phyloP scores from a whole-genome alignment of 2,329 filamentous ascomycete genomes.

The Cyanodermella asteris region DNA sequence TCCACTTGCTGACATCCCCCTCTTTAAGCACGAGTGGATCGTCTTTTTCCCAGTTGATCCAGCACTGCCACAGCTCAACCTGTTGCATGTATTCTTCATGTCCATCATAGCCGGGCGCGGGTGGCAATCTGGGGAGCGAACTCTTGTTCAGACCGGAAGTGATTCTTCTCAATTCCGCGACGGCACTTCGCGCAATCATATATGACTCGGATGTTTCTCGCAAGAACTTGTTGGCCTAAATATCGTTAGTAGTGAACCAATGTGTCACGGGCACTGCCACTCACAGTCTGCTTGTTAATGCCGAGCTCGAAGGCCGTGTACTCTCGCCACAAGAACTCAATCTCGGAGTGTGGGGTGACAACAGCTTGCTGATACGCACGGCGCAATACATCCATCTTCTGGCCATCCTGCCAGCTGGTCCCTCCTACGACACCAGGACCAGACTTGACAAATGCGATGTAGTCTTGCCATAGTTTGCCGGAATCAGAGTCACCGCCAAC shows the following conservation, averaged over 20 bases:
- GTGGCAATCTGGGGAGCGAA: slow-evolving; percentile 61
- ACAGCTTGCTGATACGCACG: slow-evolving; percentile 87
- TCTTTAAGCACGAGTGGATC: slow-evolving; percentile 71
- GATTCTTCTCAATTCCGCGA: slow-evolving; percentile 76
- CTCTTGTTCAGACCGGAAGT: slow-evolving; percentile 54
- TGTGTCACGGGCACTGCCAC: slow-evolving; percentile 11
- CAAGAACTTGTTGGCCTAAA: slow-evolving; percentile 76
- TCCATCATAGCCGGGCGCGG: slow-evolving; percentile 67
- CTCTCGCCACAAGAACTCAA: slow-evolving; percentile 83
- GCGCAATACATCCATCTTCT: slow-evolving; percentile 87
- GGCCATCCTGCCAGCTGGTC: slow-evolving; percentile 81
- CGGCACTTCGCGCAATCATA: slow-evolving; percentile 85
- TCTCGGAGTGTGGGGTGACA: slow-evolving; percentile 60
- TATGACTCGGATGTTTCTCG: slow-evolving; percentile 84
- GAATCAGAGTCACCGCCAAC: slow-evolving; percentile 84
- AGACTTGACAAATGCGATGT: slow-evolving; percentile 78
- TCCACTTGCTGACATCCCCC: slow-evolving; percentile 56
- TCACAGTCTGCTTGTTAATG: slow-evolving; percentile 74
- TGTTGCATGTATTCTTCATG: slow-evolving; percentile 67
- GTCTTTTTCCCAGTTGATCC: slow-evolving; percentile 88
- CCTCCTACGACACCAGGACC: slow-evolving; percentile 73
- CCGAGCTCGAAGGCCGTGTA: slow-evolving; percentile 93
- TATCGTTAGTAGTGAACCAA: slow-evolving; percentile 1
- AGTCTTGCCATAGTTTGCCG: slow-evolving; percentile 79
- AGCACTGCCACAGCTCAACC: slow-evolving; percentile 73